These are phyloP conservation scores for Saccharomycopsis hybrid DNA, from an alignment of 1,139 yeast genomes.

Conservation along the genomic window DNA sequence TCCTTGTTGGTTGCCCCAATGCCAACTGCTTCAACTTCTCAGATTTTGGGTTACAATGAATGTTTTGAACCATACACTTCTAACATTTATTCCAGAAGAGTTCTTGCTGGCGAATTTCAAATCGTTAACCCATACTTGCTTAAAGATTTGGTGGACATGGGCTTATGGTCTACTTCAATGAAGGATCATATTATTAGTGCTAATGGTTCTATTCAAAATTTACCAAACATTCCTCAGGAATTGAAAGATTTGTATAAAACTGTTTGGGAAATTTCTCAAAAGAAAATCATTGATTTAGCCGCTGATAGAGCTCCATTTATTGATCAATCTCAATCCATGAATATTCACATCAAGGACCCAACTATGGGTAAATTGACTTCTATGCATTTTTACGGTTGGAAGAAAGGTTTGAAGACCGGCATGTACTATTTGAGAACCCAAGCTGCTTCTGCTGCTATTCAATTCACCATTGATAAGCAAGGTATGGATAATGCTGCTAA, in stretches of 20 bases:
- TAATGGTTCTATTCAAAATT: slow-evolving; percentile 81
- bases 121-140: slow-evolving; percentile 78
- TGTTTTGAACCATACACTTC: slow-evolving; percentile 90
- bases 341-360: slow-evolving; percentile 77
- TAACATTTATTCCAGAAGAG: slow-evolving; percentile 81
- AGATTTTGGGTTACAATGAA: slow-evolving; percentile 81
- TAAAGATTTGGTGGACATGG: slow-evolving; percentile 75
- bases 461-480: slow-evolving; percentile 74
- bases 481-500: slow-evolving; percentile 44
- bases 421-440: slow-evolving; percentile 95
- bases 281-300: slow-evolving; percentile 87
- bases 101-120: slow-evolving; percentile 83
- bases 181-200: slow-evolving; percentile 72
- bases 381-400: slow-evolving; percentile 98
- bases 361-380: slow-evolving; percentile 90
- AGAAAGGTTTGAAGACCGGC: slow-evolving; percentile 93
- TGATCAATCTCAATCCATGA: slow-evolving; percentile 92
- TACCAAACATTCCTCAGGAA: slow-evolving; percentile 71
- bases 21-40: slow-evolving; percentile 95
- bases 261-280: slow-evolving; percentile 94
- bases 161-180: slow-evolving; percentile 75
- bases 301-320: slow-evolving; percentile 91
- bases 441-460: slow-evolving; percentile 92
- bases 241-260: slow-evolving; percentile 80
- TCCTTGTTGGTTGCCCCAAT: slow-evolving; percentile 86